A percentile compares a stretch with the other conserved stretches of the same genome.
Evolutionary conservation across 257 asterid species (phyloP).

Genomic region (Solanum verrucosum): DNA sequence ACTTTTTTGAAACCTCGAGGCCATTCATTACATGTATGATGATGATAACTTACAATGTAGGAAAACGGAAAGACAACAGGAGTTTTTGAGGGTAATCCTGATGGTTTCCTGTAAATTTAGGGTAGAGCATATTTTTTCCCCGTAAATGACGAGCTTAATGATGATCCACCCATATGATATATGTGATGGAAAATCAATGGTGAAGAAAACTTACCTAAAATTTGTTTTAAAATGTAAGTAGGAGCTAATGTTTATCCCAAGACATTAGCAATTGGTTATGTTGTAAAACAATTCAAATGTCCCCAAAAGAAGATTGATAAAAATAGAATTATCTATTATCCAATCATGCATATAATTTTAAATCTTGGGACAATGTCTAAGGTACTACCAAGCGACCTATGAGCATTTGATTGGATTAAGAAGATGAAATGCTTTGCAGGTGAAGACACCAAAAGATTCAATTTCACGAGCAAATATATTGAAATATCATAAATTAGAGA

Average conservation of each 20-base stretch:
- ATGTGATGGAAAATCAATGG: not conserved
- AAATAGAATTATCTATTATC: not conserved
- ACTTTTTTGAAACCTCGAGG: not conserved
- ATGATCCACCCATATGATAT: not conserved
- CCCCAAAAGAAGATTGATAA: not conserved
- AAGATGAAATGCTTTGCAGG: not conserved
- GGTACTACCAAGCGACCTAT: not conserved
- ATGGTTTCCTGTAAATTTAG: not conserved
- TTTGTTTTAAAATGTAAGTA: not conserved
- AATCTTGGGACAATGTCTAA: not conserved
- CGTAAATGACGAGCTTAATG: not conserved
- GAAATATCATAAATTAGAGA: not conserved
- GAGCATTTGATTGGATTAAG: not conserved
- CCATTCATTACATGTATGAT: not conserved
- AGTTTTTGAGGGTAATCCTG: not conserved
- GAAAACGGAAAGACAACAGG: not conserved
- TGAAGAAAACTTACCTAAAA: not conserved
- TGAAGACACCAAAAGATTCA: not conserved
- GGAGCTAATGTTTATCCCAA: not conserved
- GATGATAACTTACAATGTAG: not conserved
- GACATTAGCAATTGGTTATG: not conserved
- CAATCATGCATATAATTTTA: not conserved
- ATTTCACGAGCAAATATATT: not conserved
- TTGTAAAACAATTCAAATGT: not conserved
- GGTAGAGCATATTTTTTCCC: not conserved